Base-by-base conservation (phyloP, 768 basidiomycete genomes). In the Myochromella boudieri region DNA sequence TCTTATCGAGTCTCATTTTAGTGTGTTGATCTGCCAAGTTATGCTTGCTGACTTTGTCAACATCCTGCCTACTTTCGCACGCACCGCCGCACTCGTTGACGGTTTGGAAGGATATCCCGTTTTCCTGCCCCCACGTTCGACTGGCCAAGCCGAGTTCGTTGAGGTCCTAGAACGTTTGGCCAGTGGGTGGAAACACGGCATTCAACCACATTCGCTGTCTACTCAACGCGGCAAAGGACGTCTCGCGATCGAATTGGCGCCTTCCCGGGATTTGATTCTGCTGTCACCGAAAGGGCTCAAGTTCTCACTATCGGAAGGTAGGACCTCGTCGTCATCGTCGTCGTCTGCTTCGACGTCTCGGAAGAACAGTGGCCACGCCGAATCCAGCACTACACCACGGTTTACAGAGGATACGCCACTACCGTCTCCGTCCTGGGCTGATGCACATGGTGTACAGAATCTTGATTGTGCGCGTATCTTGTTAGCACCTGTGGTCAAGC, bases 61-160 rank as follows among this genome's bases (percentile, higher is more conserved):
- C 9, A 66, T 91, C 24, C 67, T 91, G 9, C 74, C 78, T 6
- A 76, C 80, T 0, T 92, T 93, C 56, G 68, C 78, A 24, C 81
- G 77, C 44, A 76, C 85, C 1, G 84, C 87, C 0, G 66, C 76
- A 10, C 68, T 91, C 20, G 81, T 93, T 6, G 88, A 93, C 49
- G 85, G 86, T 2, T 74, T 93, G 31, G 92, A 93, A 61, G 91
- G 91, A 0, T 92, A 90, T 64, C 92, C 92, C 6, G 76, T 95
- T 37, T 95, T 95, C 65, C 69, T 91, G 0, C 88, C 90, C 7
- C 88, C 92, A 11, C 74, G 92, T 25, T 91, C 89, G 10, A 90
- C 93, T 85, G 83, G 86, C 0, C 92, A 95, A 59, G 90, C 90
- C 8, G 91, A 94, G 66, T 93, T 92, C 55, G 70, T 91, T 48